Base-by-base conservation (phyloP, 2,329 filamentous ascomycete species). In the Neofusicoccum cordaticola region DNA sequence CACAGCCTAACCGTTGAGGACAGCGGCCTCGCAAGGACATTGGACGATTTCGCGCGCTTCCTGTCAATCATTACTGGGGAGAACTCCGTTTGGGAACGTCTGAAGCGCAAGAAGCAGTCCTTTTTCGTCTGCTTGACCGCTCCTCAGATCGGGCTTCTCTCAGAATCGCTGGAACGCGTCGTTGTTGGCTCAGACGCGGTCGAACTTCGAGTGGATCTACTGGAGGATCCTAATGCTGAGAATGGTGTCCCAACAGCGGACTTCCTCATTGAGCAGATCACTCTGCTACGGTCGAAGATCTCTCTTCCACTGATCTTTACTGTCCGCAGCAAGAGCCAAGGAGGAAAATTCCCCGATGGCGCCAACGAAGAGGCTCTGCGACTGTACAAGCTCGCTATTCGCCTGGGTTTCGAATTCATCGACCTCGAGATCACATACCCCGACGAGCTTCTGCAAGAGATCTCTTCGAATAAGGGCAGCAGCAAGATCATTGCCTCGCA, bases 61-160 rank as follows among this genome's bases (percentile, higher is more conserved):
- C 77, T 94, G 56, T 83, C 84, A 44, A 82, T 89, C 39, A 87
- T 94, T 65, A 89, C 85, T 47, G 91, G 91, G 27, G 80, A 80
- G 75, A 75, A 70, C 66, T 79, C 75, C 82, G 82, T 78, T 69
- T 68, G 92, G 47, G 78, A 84, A 47, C 78, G 84, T 41, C 83
- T 89, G 70, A 85, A 82, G 72, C 90, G 88, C 77, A 86, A 87
- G 69, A 77, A 82, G 67, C 86, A 91, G 56, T 95, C 91, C 19
- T 98, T 96, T 82, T 99, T 99, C 71, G 91, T 98, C 22, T 93
- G 93, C 8, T 80, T 99, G 53, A 98, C 95, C 0, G 82, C 95
- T 60, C 91, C 93, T 1, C 86, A 91, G 69, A 80, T 98, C 15
- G 81, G 84, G 11, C 80, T 85, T 19, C 86, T 88, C 35, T 75